phyloP scores from a whole-genome alignment of 768 basidiomycete genomes.

The Russula sp. region DNA sequence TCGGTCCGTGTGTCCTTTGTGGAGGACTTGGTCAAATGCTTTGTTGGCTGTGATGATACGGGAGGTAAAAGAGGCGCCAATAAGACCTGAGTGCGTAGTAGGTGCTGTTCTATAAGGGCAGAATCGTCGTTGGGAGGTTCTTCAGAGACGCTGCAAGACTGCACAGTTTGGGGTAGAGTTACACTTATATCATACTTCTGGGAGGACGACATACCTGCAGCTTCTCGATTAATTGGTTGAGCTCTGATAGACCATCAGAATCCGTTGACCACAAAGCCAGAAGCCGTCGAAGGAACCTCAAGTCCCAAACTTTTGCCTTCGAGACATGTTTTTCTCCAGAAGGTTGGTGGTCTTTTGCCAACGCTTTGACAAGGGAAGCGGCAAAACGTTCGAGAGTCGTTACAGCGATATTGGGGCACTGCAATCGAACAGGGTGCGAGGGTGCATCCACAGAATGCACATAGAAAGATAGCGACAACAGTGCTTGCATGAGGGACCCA shows the following conservation, averaged over 20 bases:
- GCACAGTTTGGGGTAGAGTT: not conserved
- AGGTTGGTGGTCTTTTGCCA: not conserved
- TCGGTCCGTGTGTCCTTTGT: constrained; percentile 31
- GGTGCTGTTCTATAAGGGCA: constrained; percentile 32
- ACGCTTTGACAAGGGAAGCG: constrained; percentile 1
- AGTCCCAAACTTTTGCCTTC: not conserved
- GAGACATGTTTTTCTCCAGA: not conserved
- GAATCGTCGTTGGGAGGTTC: constrained; percentile 1
- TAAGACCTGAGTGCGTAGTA: constrained; percentile 53
- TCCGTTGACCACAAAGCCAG: constrained; percentile 10
- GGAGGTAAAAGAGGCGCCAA: constrained; percentile 51
- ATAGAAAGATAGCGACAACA: constrained; percentile 3
- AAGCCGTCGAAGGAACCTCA: constrained; percentile 12
- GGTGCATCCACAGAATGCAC: constrained; percentile 6
- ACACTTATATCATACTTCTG: not conserved
- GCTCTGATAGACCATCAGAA: constrained; percentile 3
- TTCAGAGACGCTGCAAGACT: not conserved
- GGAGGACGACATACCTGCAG: constrained; percentile 8
- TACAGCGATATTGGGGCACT: constrained; percentile 1
- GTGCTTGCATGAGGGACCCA: constrained; percentile 12
- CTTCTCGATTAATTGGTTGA: constrained; percentile 8
- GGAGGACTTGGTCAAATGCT: constrained; percentile 14
- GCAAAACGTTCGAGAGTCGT: not conserved
- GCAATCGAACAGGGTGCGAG: not conserved
- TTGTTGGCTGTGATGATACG: constrained; percentile 13